phyloP scores from a whole-genome alignment of 768 basidiomycete genomes.

The Cubamyces sp. region DNA sequence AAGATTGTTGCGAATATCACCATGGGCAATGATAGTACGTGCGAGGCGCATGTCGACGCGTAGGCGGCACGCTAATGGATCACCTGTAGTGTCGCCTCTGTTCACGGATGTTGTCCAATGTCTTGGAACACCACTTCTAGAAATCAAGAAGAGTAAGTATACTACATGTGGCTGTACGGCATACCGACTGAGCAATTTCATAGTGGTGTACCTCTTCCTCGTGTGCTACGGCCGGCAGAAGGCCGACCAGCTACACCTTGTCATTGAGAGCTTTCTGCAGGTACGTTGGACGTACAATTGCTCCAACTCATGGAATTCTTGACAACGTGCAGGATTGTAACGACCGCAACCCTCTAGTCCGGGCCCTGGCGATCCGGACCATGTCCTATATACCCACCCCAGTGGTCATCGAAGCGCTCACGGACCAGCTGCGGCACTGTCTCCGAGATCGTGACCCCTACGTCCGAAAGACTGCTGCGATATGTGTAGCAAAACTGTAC shows the following conservation, averaged over 20 bases:
- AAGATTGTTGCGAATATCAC: conserved; percentile 99
- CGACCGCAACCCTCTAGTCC: conserved; percentile 95
- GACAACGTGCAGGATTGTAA: conserved; percentile 76
- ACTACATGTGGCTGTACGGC: neutral
- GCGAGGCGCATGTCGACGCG: conserved; percentile 25
- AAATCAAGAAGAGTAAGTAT: conserved; percentile 96
- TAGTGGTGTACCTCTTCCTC: conserved; percentile 98
- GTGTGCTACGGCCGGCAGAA: conserved; percentile 95
- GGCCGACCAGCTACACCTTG: conserved; percentile 90
- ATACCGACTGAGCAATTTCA: neutral
- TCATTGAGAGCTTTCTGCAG: conserved; percentile 89
- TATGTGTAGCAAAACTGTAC: conserved; percentile 96
- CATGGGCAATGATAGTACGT: conserved; percentile 98
- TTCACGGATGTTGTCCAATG: conserved; percentile 54
- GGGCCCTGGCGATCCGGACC: conserved; percentile 95
- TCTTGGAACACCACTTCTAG: conserved; percentile 95
- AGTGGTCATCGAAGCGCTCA: conserved; percentile 79
- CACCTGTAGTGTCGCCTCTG: conserved; percentile 17
- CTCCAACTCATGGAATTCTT: conserved; percentile 21
- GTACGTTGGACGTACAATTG: conserved; percentile 44
- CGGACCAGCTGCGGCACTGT: conserved; percentile 90
- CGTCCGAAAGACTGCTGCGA: conserved; percentile 97
- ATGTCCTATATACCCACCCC: conserved; percentile 99
- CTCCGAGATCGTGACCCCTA: conserved; percentile 96
- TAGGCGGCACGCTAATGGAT: conserved; percentile 18